These are phyloP conservation scores for Cyberlindnera mrakii DNA, from an alignment of 805 yeast genomes.

Conservation along the genomic window DNA sequence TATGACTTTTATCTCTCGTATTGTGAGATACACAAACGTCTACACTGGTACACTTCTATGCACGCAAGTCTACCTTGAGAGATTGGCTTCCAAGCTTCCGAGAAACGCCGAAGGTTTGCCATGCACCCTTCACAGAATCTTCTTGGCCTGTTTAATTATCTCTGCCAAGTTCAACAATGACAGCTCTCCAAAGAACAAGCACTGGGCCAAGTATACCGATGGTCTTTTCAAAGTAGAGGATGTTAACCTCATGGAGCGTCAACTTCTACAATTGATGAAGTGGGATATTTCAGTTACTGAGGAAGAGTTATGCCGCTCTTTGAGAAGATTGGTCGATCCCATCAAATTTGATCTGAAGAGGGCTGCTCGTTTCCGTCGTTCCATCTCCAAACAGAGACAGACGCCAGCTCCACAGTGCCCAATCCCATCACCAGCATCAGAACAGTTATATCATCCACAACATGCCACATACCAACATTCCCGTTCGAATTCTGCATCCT, in stretches of 20 bases:
- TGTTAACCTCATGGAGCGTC: conserved; percentile 77
- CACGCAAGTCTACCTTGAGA: conserved; percentile 61
- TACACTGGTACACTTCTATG: conserved; percentile 74
- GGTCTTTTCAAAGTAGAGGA: conserved; percentile 64
- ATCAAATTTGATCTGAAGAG: conserved; percentile 47
- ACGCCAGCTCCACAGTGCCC: conserved; percentile 7
- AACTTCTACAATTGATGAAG: conserved; percentile 57
- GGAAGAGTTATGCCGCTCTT: conserved; percentile 58
- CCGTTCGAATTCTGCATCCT: conserved; percentile 7
- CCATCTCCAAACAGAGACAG: conserved; percentile 8
- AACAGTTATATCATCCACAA: not conserved
- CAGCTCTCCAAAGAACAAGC: conserved; percentile 68
- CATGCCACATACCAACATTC: not conserved
- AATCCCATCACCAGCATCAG: conserved; percentile 3
- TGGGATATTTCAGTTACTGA: conserved; percentile 68
- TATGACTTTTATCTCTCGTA: conserved; percentile 64
- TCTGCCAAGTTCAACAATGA: conserved; percentile 75
- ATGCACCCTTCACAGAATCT: conserved; percentile 74
- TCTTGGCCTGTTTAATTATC: conserved; percentile 66
- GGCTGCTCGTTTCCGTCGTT: conserved; percentile 21
- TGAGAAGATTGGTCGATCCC: conserved; percentile 69
- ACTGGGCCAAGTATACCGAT: conserved; percentile 77
- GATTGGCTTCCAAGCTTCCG: conserved; percentile 56
- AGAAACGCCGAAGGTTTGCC: conserved; percentile 70
- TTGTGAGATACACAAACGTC: conserved; percentile 73